Base-by-base conservation (phyloP, 2,329 filamentous ascomycete species). In the Amesomyces nigricolor region DNA sequence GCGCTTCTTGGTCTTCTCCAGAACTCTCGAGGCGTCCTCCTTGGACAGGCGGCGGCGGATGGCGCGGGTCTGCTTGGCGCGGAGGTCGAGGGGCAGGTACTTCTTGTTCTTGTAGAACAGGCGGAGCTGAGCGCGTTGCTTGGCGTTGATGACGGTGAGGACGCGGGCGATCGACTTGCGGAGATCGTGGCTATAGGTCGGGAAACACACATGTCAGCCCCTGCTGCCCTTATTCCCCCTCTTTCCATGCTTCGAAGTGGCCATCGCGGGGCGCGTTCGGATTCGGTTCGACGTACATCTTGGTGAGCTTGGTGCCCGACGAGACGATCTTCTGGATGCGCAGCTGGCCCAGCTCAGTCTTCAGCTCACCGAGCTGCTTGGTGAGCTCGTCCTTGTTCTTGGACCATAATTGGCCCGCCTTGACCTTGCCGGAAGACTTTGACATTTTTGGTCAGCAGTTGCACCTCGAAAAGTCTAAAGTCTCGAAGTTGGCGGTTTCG, bases 81-180 rank as follows among this genome's bases (percentile, higher is more conserved):
- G 89, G 81, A 99, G 91, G 78, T 99, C 95, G 75, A 99, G 90
- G 65, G 94, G 94, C 64, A 91, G 80, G 85, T 96, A 96, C 85
- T 96, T 97, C 89, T 97, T 97, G 87, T 88, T 88, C 85, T 96
- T 95, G 87, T 99, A 99, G 88, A 97, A 97, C 67, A 97, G 83
- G 71, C 91, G 91, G 71, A 99, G 90, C 81, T 97, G 91, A 67
- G 90, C 83, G 76, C 95, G 88, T 83, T 99, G 94, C 86, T 95
- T 97, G 79, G 91, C 88, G 85, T 97, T 99, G 87, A 99, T 96
- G 81, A 99, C 85, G 77, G 94, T 99, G 71, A 99, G 87, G 78
- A 96, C 89, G 74, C 92, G 91, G 73, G 94, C 95, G 78, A 99
- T 96, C 66, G 91, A 96, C 86, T 99, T 99, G 83, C 94, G 91